Base-by-base conservation (phyloP, 345 rosid species). In the Pugionium cornutum region DNA sequence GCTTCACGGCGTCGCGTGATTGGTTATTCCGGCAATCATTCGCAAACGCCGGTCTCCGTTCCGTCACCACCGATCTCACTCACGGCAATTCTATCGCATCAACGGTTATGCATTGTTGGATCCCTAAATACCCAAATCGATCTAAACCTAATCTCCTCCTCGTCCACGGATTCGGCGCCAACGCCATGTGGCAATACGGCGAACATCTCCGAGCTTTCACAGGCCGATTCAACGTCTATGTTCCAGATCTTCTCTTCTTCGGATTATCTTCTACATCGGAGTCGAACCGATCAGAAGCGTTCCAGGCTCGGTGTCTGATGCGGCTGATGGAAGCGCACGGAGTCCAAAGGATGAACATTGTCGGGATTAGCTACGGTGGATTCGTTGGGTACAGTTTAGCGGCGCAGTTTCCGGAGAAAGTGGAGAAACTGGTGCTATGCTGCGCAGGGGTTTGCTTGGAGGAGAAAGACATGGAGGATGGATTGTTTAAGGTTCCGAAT, bases 361-460 rank as follows among this genome's bases (percentile, higher is more conserved):
- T 90, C 0, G 95, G 97, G 64, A 75, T 90, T 2, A 90, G 95
- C 34, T 88, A 86, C 18, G 97, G 95, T 2, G 95, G 97, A 34
- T 88, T 88, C 46, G 97, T 90, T 0, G 90, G 83, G 47, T 86
- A 90, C 30, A 86, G 90, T 43, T 66, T 86, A 83, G 95, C 89
- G 0, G 77, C 69, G 9, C 83, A 80, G 44, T 90, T 74, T 61
- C 87, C 87, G 0, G 76, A 75, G 6, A 78, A 41, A 36, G 58
- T 90, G 1, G 92, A 90, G 66, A 86, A 66, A 64, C 2, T 90
- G 49, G 95, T 81, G 58, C 35, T 90, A 3, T 90, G 97, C 37
- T 85, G 92, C 39, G 68, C 95, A 0, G 95, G 95, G 4, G 90
- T 88, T 58, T 84, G 92, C 59, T 69, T 84, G 67, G 95, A 90